These are phyloP conservation scores for Aspergillus brasiliensis DNA, from an alignment of 2,329 filamentous ascomycete species.

Conservation along the genomic window DNA sequence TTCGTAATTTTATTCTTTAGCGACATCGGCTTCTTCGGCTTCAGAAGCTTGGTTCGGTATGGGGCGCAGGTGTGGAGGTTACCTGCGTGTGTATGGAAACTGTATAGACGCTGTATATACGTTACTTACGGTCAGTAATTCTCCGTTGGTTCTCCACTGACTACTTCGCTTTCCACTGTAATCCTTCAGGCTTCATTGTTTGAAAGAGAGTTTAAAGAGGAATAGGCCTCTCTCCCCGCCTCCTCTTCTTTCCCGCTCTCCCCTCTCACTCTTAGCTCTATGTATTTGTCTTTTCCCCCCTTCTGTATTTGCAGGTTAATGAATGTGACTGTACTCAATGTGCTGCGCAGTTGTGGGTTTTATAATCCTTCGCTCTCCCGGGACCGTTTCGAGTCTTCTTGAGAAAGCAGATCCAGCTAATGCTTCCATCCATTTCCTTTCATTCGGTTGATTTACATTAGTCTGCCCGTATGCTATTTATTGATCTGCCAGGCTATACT, in stretches of 20 bases:
- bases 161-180: background rate
- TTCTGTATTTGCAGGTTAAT: too few species aligned
- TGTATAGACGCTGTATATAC: background rate
- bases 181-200: too few species aligned
- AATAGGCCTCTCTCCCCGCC: too few species aligned
- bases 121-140: background rate
- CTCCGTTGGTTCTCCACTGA: background rate
- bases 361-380: too few species aligned
- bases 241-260: too few species aligned
- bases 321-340: too few species aligned
- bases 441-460: background rate
- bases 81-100: background rate
- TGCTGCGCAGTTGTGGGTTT: too few species aligned
- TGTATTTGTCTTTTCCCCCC: too few species aligned
- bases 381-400: too few species aligned
- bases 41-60: background rate
- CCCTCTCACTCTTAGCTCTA: too few species aligned
- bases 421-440: background rate
- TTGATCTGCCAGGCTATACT: background rate
- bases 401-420: background rate
- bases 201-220: too few species aligned
- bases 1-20: conserved; percentile 6
- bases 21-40: conserved; percentile 25
- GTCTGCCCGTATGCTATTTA: background rate
- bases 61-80: background rate